Evolutionary conservation across 106 monocot genomes (phyloP).

Genomic region (Triglochin maritima): DNA sequence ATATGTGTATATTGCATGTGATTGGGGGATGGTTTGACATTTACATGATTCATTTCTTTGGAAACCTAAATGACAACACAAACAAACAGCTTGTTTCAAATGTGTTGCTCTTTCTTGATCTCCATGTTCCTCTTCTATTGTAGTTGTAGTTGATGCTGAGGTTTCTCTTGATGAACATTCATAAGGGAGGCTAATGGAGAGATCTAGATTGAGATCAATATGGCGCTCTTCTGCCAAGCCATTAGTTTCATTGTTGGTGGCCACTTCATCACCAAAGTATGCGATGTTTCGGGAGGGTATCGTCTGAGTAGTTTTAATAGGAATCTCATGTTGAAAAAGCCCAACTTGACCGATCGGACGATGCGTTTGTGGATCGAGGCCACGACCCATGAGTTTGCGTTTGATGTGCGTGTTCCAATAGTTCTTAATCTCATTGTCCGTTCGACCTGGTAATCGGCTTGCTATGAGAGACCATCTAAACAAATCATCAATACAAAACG

Average conservation of each 20-base stretch:
- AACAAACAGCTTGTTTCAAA: neutral
- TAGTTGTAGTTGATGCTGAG: neutral
- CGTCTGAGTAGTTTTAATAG: neutral
- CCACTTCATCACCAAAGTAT: neutral
- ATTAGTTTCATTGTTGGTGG: neutral
- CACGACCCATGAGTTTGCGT: conserved; percentile 58
- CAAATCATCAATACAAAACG: neutral
- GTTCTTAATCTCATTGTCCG: conserved; percentile 8
- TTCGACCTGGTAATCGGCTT: conserved; percentile 11
- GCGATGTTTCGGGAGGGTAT: neutral
- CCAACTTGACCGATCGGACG: conserved; percentile 12
- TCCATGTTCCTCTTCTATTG: neutral
- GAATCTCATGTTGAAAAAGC: neutral
- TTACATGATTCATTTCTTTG: too few relatives aligned
- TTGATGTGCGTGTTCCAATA: conserved; percentile 98
- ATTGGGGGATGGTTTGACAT: neutral
- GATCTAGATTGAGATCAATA: neutral
- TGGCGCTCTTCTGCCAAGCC: neutral
- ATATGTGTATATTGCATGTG: neutral
- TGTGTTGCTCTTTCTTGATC: neutral
- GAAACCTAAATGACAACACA: neutral
- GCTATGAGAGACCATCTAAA: conserved; percentile 83
- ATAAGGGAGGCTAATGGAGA: neutral
- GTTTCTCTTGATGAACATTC: neutral
- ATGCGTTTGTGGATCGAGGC: conserved; percentile 63